Evolutionary conservation across 768 basidiomycete species (phyloP), one percentile per base, ranked within the genome.

Genomic region (Pholiota molesta): DNA sequence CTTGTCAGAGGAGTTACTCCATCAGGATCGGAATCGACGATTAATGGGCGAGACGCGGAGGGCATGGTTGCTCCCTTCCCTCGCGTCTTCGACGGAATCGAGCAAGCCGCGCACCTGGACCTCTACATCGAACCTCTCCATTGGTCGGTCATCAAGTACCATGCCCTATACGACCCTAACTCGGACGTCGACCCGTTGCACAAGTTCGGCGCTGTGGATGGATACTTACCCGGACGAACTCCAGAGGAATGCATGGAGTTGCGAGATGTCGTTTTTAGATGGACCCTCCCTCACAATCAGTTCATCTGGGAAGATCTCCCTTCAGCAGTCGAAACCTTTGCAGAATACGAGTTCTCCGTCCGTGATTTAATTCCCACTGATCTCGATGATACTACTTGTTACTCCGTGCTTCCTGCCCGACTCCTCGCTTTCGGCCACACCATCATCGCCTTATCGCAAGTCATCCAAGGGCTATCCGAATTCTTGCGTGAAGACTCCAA

Each of bases 381-480:
- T 16, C 16, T 19, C 13, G 40, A 54, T 6, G 59, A 54, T 14
- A 17, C 6, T 1, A 56, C 54, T 19, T 40, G 10, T n/a, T 63
- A 60, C 23, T 28, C 57, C 10, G 19, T 63, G 2, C 52, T 16
- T 2, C 33, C 23, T 2, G 52, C 29, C 26, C 19, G 58, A 4
- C 16, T 60, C 2, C 2, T 33, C 8, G 45, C 40, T 23, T 40
- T 57, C 9, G 59, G 47, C 4, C 59, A 60, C 0, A 42, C 61
- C 2, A 26, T 61, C 5, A 17, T 64, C 11, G 63, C 63, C 5
- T 19, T 64, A 1, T 39, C 37, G 11, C 63, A 64, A 47, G 59
- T 64, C 16, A 9, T 64, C 5, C 13, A 35, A 16, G 49, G n/a
- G 2, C 29, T 64, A 14, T 59, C 33, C 10, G 52, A 52, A 5